Percentiles rank a stretch among this genome's conserved stretches.
These are phyloP conservation scores for Calendula officinalis DNA, from an alignment of 129 eudicot genomes.

Conservation along the genomic window DNA sequence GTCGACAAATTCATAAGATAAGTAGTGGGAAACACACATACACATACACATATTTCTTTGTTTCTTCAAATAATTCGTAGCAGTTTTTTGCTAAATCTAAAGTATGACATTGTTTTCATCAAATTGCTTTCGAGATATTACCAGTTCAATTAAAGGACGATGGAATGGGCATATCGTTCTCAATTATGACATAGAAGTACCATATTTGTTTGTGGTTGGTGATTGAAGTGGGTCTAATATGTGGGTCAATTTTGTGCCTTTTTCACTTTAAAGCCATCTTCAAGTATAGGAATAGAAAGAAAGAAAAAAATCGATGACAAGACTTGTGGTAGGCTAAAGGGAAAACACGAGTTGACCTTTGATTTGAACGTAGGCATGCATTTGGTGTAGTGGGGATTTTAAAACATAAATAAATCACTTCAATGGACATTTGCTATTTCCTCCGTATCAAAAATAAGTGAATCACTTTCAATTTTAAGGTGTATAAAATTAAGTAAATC, in stretches of 20 bases:
- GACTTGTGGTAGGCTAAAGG: conserved; percentile 3
- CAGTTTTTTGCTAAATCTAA: neutral
- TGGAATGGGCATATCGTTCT: conserved; percentile 16
- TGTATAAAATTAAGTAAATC: too few relatives aligned
- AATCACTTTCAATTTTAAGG: too few relatives aligned
- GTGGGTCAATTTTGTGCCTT: neutral
- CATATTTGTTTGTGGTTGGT: conserved; percentile 28
- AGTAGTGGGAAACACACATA: neutral
- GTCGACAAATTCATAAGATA: conserved; percentile 2
- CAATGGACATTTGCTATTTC: too few relatives aligned
- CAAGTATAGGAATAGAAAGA: conserved; percentile 7
- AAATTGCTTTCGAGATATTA: neutral
- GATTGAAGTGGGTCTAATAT: conserved; percentile 11
- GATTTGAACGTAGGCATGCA: conserved; percentile 20
- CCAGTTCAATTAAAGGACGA: conserved; percentile 11
- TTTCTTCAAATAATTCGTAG: neutral
- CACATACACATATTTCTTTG: neutral
- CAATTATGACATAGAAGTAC: conserved; percentile 17
- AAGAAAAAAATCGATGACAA: neutral
- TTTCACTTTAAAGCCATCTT: conserved; percentile 5
- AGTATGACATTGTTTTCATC: conserved; percentile 10
- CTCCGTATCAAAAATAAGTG: too few relatives aligned
- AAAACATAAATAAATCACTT: too few relatives aligned
- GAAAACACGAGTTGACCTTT: conserved; percentile 29
- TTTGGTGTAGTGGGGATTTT: conserved; percentile 17